phyloP scores from a whole-genome alignment of 306 rosid genomes.

The Carpinus viminea region DNA sequence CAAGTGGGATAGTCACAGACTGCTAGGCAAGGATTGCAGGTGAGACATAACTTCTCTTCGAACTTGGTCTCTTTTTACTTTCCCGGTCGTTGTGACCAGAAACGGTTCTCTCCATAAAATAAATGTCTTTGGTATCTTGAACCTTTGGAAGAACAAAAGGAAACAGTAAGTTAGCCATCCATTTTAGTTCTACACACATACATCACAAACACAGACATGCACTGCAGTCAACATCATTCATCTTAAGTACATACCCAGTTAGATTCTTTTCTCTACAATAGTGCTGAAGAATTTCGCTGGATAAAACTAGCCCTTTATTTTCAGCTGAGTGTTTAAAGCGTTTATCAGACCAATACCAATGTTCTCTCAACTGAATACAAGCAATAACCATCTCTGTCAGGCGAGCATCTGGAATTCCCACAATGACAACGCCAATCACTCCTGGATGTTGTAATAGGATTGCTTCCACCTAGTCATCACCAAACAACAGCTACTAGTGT shows the following conservation, averaged over 20 bases:
- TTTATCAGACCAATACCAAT: slow-evolving; percentile 65
- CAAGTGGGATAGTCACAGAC: slow-evolving; percentile 44
- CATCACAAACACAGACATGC: neutral
- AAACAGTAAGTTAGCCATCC: neutral
- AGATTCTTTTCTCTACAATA: slow-evolving; percentile 50
- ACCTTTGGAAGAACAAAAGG: slow-evolving; percentile 48
- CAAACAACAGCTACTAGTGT: slow-evolving; percentile 7
- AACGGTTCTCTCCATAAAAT: slow-evolving; percentile 64
- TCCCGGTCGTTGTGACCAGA: slow-evolving; percentile 72
- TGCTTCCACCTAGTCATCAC: slow-evolving; percentile 63
- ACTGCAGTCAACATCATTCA: neutral
- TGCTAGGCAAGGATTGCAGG: slow-evolving; percentile 49
- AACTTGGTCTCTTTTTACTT: slow-evolving; percentile 62
- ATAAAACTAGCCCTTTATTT: slow-evolving; percentile 40
- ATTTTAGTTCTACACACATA: neutral
- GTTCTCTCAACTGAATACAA: slow-evolving; percentile 52
- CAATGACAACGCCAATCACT: slow-evolving; percentile 49
- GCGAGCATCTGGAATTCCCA: slow-evolving; percentile 74
- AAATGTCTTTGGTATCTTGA: slow-evolving; percentile 72
- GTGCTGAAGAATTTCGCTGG: slow-evolving; percentile 48
- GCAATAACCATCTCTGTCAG: slow-evolving; percentile 70
- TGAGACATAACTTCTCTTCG: slow-evolving; percentile 47
- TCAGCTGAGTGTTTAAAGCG: slow-evolving; percentile 18
- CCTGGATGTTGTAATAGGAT: slow-evolving; percentile 73
- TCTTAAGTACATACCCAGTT: slow-evolving; percentile 49